Base-by-base conservation (phyloP, 208 protist genomes). In the Leishmania mexicana region DNA sequence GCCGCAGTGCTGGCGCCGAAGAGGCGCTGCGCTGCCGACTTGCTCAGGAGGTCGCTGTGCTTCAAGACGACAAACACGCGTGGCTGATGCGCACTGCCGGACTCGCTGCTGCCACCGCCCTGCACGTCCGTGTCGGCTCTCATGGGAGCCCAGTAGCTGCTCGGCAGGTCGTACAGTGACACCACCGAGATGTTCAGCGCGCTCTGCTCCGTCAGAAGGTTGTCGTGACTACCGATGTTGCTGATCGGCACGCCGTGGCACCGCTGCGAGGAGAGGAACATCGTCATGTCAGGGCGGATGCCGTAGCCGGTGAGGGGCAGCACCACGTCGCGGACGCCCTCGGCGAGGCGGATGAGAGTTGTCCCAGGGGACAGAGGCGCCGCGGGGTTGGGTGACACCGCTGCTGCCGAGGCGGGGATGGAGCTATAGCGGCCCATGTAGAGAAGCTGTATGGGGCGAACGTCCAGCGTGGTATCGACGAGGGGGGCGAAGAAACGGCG, bases 231-330 rank as follows among this genome's bases (percentile, higher is more conserved):
- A n/a, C 24, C 38, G 42, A 4, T 62, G 76, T 19, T 28, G 54
- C 35, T 73, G 11, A 60, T 35, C 35, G 75, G 11, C 11, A 80
- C 81, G 24, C 84, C 76, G 58, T 86, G 58, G 81, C 92, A 96
- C 5, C 72, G 72, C 80, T 87, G 51, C 7, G 70, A 40, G 0
- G 90, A 89, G 47, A 96, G 79, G 73, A 94, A 94, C 64, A 94
- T 73, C 45, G 80, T 64, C 88, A 94, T 92, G 76, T 94, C 92
- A 0, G 85, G 84, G 21, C 85, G 79, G 8, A 96, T 81, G 19
- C 92, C 92, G 81, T 93, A 93, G n/a, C 92, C 92, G 8, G 79
- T 85, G 67, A 94, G 79, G 28, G 92, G 89, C 51, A 93, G 87
- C 35, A 91, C 83, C 8, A 96, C 75, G 31, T 93, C 86, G 13